These are phyloP conservation scores for Yamadazyma insecticola DNA, from an alignment of 805 yeast genomes.

Conservation along the genomic window DNA sequence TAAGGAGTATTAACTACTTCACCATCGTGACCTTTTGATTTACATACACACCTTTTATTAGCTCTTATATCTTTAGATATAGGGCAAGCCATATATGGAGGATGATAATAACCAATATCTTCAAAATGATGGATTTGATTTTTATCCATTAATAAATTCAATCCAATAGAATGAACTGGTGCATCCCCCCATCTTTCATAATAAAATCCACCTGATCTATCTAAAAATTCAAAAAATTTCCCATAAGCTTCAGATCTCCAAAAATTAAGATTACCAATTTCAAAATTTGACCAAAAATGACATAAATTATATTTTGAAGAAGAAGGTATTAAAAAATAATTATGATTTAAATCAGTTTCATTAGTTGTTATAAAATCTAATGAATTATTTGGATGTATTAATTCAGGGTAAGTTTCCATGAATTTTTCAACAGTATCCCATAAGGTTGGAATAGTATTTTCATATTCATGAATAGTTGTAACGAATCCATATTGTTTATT, in stretches of 20 bases:
- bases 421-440: conserved; percentile 48
- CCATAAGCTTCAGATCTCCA: conserved; percentile 44
- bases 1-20: conserved; percentile 24
- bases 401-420: conserved; percentile 40
- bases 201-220: conserved; percentile 48
- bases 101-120: conserved; percentile 41
- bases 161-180: conserved; percentile 40
- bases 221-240: conserved; percentile 42
- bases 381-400: conserved; percentile 45
- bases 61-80: conserved; percentile 25
- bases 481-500: conserved; percentile 49
- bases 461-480: conserved; percentile 47
- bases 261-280: conserved; percentile 49
- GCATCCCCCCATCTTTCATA: conserved; percentile 63
- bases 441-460: conserved; percentile 47
- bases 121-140: conserved; percentile 39
- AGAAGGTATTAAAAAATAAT: conserved; percentile 11
- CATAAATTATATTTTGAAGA: conserved; percentile 47
- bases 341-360: conserved; percentile 28
- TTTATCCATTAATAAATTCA: conserved; percentile 31
- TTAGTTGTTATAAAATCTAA: conserved; percentile 42
- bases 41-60: conserved; percentile 36
- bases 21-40: conserved; percentile 13
- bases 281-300: conserved; percentile 66
- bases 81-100: conserved; percentile 41